A percentile compares a stretch with the other conserved stretches of the same genome.
These are phyloP conservation scores for Venturia effusa DNA, from an alignment of 2,329 filamentous ascomycete species.

Conservation along the genomic window DNA sequence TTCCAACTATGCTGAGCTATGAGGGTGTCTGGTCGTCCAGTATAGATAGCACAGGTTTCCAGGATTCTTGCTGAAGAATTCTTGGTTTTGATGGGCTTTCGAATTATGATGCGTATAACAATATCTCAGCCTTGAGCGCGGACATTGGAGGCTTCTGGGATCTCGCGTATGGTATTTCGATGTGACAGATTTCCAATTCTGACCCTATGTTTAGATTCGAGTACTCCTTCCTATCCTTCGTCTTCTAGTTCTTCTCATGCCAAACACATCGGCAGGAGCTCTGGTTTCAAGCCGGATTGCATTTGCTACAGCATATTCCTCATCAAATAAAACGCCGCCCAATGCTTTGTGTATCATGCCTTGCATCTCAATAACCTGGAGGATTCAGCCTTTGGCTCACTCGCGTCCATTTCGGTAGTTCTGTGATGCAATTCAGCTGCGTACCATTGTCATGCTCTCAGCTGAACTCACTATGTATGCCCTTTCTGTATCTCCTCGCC, in stretches of 20 bases:
- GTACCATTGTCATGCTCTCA: neutral
- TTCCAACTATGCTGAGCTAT: neutral
- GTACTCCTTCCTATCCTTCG: neutral
- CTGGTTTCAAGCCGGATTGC: neutral
- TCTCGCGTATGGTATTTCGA: too few species aligned
- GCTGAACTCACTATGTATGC: conserved; percentile 78
- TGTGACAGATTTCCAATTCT: too few species aligned
- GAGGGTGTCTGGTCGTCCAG: too few species aligned
- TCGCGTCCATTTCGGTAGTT: conserved; percentile 26
- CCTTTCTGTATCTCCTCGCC: conserved; percentile 90
- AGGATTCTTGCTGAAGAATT: too few species aligned
- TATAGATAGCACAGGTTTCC: too few species aligned
- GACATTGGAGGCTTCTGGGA: too few species aligned
- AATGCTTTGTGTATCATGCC: neutral
- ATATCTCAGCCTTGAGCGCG: too few species aligned
- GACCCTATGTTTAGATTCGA: neutral
- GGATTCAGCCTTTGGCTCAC: conserved; percentile 21
- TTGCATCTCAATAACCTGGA: conserved; percentile 9
- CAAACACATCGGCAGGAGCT: neutral
- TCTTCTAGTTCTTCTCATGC: neutral
- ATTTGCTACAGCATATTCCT: neutral
- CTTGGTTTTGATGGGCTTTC: too few species aligned
- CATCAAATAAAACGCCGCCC: neutral
- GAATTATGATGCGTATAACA: too few species aligned
- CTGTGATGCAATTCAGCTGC: conserved; percentile 13